Evolutionary conservation across 225 moss, liverwort and hornwort genomes (phyloP).

Genomic region (Bryum argenteum): DNA sequence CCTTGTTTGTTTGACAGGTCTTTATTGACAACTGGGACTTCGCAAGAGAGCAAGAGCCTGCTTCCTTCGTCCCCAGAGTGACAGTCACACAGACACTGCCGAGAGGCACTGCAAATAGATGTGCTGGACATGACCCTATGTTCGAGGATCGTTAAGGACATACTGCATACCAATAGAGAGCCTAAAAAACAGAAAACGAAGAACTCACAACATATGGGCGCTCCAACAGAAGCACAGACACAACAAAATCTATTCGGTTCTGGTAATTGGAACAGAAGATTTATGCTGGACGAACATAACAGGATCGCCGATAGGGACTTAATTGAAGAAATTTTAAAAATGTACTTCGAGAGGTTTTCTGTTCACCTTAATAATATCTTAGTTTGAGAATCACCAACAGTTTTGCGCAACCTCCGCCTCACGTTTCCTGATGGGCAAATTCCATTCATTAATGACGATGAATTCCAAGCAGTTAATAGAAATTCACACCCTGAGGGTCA

Average conservation of each 20-base stretch:
- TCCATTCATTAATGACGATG: not conserved
- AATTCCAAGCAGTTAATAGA: not conserved
- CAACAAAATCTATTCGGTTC: not conserved
- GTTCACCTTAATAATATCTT: conserved; percentile 2
- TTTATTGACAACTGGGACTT: conserved; percentile 84
- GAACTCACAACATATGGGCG: not conserved
- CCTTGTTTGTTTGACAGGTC: conserved; percentile 42
- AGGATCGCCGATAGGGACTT: not conserved
- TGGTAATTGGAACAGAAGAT: not conserved
- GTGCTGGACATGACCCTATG: conserved; percentile 16
- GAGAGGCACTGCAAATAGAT: conserved; percentile 23
- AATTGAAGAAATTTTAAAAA: not conserved
- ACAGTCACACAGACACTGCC: conserved; percentile 16
- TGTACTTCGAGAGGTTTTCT: not conserved
- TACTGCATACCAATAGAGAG: not conserved
- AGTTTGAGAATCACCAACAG: not conserved
- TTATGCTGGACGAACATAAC: not conserved
- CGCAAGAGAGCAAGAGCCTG: conserved; percentile 65
- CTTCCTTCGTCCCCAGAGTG: conserved; percentile 41
- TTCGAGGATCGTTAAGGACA: not conserved
- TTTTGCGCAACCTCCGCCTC: not conserved
- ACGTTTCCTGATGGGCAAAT: conserved; percentile 1
- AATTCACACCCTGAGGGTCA: not conserved
- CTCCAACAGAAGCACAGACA: not conserved
- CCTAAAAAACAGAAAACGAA: not conserved